These are phyloP conservation scores for Effrenium voratum DNA, from an alignment of 73 alveolate species.

Conservation along the genomic window DNA sequence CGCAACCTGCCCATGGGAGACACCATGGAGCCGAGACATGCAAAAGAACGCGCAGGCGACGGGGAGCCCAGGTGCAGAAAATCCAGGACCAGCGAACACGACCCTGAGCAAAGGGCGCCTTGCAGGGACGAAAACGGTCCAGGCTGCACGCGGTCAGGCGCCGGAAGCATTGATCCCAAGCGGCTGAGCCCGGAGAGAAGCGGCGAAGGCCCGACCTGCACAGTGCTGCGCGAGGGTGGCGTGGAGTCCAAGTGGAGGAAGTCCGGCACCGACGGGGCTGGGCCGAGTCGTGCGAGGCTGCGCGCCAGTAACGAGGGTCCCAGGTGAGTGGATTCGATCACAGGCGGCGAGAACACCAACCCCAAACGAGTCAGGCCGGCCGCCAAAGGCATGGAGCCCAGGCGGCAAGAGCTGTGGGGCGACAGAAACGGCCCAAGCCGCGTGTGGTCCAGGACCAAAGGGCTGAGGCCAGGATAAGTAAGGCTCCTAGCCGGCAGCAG, in stretches of 20 bases:
- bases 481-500: background rate
- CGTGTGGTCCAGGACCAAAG: background rate
- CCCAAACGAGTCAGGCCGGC: background rate
- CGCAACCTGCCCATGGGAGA: background rate
- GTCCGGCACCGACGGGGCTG: constrained; percentile 1
- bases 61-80: background rate
- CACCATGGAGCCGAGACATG: background rate
- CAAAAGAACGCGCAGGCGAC: background rate
- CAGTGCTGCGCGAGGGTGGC: background rate
- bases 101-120: constrained; percentile 46
- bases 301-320: background rate
- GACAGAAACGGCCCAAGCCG: background rate
- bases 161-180: background rate
- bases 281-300: constrained; percentile 9
- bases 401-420: constrained; percentile 1
- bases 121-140: too few relatives aligned
- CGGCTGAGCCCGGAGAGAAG: background rate
- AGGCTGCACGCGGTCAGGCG: background rate
- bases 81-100: constrained; percentile 15
- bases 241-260: background rate
- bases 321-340: background rate
- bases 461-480: background rate
- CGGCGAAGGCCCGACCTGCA: too few relatives aligned
- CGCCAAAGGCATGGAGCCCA: background rate
- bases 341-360: background rate